Conservation (phyloP, 352 stramenopile species). For the Phytophthora tubulina region DNA sequence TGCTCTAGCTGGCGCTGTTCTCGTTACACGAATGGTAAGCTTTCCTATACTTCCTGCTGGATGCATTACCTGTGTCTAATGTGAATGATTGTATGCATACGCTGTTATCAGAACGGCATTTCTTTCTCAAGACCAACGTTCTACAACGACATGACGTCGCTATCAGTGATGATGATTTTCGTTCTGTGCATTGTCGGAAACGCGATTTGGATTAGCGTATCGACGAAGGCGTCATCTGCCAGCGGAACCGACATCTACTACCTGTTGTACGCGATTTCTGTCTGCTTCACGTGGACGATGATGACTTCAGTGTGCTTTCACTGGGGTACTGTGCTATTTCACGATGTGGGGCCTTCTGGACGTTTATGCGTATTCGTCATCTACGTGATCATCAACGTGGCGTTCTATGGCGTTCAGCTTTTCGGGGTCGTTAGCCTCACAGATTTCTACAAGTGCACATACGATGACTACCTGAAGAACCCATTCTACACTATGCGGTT, state of each 20-base stretch:
- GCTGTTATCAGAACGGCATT: constrained; percentile 71
- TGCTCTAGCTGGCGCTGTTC: constrained; percentile 72
- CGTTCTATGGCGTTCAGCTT: constrained; percentile 75
- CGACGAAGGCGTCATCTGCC: constrained; percentile 51
- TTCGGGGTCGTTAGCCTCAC: constrained; percentile 79
- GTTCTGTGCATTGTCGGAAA: constrained; percentile 79
- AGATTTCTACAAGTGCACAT: constrained; percentile 87
- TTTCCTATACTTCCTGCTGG: not conserved
- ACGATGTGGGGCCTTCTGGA: constrained; percentile 65
- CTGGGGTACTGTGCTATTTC: constrained; percentile 80
- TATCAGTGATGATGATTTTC: constrained; percentile 82
- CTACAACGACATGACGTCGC: constrained; percentile 89
- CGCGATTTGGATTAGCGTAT: constrained; percentile 84
- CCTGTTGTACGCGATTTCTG: constrained; percentile 69
- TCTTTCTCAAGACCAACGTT: constrained; percentile 79
- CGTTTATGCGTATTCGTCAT: constrained; percentile 65
- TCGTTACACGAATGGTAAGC: constrained; percentile 85
- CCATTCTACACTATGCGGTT: constrained; percentile 72
- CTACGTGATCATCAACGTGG: constrained; percentile 70
- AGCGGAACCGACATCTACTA: constrained; percentile 80
- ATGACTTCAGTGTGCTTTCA: constrained; percentile 90
- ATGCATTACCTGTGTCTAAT: constrained; percentile 6
- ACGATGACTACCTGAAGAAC: constrained; percentile 91
- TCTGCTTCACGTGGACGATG: constrained; percentile 87
- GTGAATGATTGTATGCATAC: constrained; percentile 9